Conservation (phyloP, 768 basidiomycete species). For the Inosperma sp. region DNA sequence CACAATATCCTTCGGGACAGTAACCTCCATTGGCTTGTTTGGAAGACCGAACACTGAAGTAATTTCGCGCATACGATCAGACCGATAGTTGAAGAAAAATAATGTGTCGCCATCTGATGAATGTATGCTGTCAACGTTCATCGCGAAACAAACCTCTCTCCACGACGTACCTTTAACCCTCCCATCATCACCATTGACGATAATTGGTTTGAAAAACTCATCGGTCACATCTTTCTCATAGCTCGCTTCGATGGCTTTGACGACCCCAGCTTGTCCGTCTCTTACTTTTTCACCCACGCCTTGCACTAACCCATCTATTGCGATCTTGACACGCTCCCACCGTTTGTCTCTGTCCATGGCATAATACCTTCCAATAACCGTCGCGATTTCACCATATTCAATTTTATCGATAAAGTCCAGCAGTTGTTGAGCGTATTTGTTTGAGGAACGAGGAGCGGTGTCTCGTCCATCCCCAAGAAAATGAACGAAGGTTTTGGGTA, state of each 20-base stretch:
- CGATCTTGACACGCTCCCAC: slow-evolving; percentile 91
- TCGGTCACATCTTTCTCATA: slow-evolving; percentile 88
- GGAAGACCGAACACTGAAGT: slow-evolving; percentile 72
- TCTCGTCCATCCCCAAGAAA: slow-evolving; percentile 95
- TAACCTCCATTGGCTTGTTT: slow-evolving; percentile 80
- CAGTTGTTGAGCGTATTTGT: slow-evolving; percentile 72
- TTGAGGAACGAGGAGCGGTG: slow-evolving; percentile 82
- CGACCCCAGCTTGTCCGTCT: slow-evolving; percentile 48
- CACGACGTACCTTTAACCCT: slow-evolving; percentile 66
- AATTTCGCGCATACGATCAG: slow-evolving; percentile 94
- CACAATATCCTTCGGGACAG: slow-evolving; percentile 77
- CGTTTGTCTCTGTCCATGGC: slow-evolving; percentile 97
- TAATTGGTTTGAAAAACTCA: slow-evolving; percentile 94
- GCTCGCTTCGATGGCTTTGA: slow-evolving; percentile 66
- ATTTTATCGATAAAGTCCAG: slow-evolving; percentile 74
- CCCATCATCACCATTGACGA: slow-evolving; percentile 73
- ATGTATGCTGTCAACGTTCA: not conserved
- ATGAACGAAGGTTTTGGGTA: slow-evolving; percentile 86
- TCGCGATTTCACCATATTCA: slow-evolving; percentile 75
- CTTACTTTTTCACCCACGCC: slow-evolving; percentile 55
- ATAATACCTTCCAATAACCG: slow-evolving; percentile 87
- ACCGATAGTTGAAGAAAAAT: slow-evolving; percentile 97
- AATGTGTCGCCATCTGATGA: slow-evolving; percentile 74
- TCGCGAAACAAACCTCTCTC: not conserved
- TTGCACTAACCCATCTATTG: slow-evolving; percentile 76